Base-by-base conservation (phyloP, 371 early-diverging fungal species). In the Rhizomucor miehei region DNA sequence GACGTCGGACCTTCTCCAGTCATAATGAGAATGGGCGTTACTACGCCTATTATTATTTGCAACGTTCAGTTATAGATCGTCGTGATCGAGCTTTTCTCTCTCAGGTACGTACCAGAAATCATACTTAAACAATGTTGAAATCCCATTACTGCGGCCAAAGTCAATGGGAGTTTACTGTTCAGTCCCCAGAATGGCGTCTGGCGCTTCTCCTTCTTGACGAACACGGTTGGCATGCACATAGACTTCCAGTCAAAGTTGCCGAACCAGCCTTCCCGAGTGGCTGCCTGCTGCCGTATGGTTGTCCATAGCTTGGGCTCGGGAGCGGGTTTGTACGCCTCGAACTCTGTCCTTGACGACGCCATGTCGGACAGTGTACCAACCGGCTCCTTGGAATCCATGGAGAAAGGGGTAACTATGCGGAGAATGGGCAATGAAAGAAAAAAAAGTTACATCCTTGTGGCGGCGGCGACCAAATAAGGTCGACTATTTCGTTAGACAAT, bases 41-140 rank as follows among this genome's bases (percentile, higher is more conserved):
- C 80, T 10, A 84, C 76, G 52, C 81, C 84, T 57, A 24, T 19
- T 46, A 46, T 5, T 13, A 46, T 34, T 16, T 16, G 5, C 23
- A 51, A 51, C 8, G 36, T n/a, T 25, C 16, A 6, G 17, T n/a
- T 14, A 40, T 50, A 16, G n/a, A 16, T 17, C 11, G 16, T 37
- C n/a, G 8, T 36, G 6, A n/a, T 23, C 38, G 3, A 2, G 10
- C 38, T 23, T 21, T 23, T 23, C 2, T 24, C 1, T 38, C 36
- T 46, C 6, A 36, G 29, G 12, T 45, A n/a, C n/a, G n/a, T 25
- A 66, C 77, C 56, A 60, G 64, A 56, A 56, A 56, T 34, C 79
- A 78, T 78, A 21, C 84, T 79, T 36, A 84, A 56, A 9, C 79
- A 65, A 49, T 84, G 85, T 37, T 85, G 85, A 43, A 85, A 78